These are phyloP conservation scores for Kodamaea restingae DNA, from an alignment of 805 yeast species.

Conservation along the genomic window DNA sequence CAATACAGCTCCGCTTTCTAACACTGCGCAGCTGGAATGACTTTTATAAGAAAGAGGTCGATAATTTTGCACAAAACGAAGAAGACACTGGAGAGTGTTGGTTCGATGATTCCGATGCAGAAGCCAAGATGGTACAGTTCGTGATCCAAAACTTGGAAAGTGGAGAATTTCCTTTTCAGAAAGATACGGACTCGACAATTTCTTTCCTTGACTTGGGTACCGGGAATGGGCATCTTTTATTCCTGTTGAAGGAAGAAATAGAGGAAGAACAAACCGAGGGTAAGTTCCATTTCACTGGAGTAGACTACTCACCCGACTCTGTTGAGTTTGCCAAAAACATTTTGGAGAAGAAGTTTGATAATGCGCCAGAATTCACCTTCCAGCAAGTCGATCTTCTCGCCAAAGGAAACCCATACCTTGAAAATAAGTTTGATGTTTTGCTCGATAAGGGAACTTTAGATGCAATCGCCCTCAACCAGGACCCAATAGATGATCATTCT, in stretches of 20 bases:
- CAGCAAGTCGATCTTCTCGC: slow-evolving; percentile 60
- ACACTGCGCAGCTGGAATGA: slow-evolving; percentile 67
- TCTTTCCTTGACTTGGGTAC: slow-evolving; percentile 83
- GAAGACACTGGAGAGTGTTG: slow-evolving; percentile 93
- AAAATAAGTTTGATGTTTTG: slow-evolving; percentile 62
- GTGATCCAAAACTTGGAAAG: slow-evolving; percentile 48
- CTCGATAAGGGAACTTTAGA: slow-evolving; percentile 95
- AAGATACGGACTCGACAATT: slow-evolving; percentile 15
- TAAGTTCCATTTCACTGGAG: slow-evolving; percentile 44
- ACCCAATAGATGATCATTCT: slow-evolving; percentile 38
- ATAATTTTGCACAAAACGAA: slow-evolving; percentile 68
- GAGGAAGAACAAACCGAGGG: slow-evolving; percentile 26
- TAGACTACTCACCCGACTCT: slow-evolving; percentile 85
- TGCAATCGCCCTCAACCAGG: slow-evolving; percentile 86
- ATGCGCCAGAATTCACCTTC: slow-evolving; percentile 46
- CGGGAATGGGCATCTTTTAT: slow-evolving; percentile 89
- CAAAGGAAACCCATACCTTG: slow-evolving; percentile 16
- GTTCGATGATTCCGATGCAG: slow-evolving; percentile 96
- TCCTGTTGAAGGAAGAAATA: slow-evolving; percentile 63
- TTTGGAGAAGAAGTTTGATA: slow-evolving; percentile 36
- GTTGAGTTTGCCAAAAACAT: slow-evolving; percentile 68
- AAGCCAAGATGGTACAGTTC: slow-evolving; percentile 73
- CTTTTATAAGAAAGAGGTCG: slow-evolving; percentile 69
- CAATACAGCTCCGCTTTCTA: slow-evolving; percentile 15
- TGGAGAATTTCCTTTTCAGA: slow-evolving; percentile 20